A percentile compares a stretch with the other conserved stretches of the same genome.
phyloP scores from a whole-genome alignment of 352 stramenopile genomes.

The Thalassiosira mediterranea region DNA sequence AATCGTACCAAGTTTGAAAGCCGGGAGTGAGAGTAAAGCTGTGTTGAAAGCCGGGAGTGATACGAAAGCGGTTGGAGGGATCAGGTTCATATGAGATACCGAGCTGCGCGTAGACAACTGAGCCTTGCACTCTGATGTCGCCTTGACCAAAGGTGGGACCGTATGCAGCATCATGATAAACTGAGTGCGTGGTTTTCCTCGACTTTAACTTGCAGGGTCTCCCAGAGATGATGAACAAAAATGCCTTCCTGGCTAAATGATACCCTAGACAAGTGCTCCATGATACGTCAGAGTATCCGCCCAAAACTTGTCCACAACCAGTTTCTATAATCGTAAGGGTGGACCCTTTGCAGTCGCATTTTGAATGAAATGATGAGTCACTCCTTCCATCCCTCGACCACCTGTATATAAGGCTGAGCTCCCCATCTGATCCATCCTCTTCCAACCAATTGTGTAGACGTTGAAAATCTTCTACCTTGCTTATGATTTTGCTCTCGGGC shows the following conservation, averaged over 20 bases:
- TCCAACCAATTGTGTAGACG: slow-evolving; percentile 6
- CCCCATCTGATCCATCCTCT: slow-evolving; percentile 11
- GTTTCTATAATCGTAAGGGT: slow-evolving; percentile 12
- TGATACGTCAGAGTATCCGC: slow-evolving; percentile 1
- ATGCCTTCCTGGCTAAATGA: background rate
- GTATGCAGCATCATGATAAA: background rate
- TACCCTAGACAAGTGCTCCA: no score
- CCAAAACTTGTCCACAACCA: background rate
- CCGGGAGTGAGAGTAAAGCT: background rate
- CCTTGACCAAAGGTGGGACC: background rate
- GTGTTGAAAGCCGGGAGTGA: background rate
- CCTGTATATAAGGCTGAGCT: slow-evolving; percentile 5
- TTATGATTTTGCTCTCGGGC: slow-evolving; percentile 20
- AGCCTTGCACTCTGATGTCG: background rate
- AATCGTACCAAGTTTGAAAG: background rate
- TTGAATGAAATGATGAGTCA: background rate
- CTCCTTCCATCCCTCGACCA: background rate
- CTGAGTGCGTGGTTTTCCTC: background rate
- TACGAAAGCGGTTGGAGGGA: no score
- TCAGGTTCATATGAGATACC: background rate
- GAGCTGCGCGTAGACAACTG: background rate
- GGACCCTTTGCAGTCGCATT: slow-evolving; percentile 4
- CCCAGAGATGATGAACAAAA: background rate
- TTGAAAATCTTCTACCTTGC: background rate
- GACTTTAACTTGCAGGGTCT: slow-evolving; percentile 6